Evolutionary conservation across 768 basidiomycete species (phyloP), one percentile per base, ranked within the genome.

Genomic region (Pleurotus ostreatus): DNA sequence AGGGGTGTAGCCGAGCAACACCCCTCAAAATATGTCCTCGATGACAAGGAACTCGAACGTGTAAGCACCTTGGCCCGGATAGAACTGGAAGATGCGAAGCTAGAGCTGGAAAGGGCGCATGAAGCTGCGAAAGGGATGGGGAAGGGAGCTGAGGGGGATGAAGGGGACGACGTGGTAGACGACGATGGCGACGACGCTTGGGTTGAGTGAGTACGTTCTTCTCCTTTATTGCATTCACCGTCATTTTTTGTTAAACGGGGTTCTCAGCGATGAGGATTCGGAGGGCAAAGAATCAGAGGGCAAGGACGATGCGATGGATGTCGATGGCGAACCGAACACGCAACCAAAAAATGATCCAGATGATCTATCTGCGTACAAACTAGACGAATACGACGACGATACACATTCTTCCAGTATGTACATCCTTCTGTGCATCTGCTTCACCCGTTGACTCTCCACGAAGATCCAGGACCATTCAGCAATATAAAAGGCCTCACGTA

Each of bases 401-500:
- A 81, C 59, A 13, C 68, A 68, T 61, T 55, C 70, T 20, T 61
- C 65, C 41, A 64, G 75, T 78, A 20, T 55, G 71, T 62, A 49
- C 55, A 59, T 15, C 41, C n/a, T 38, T 39, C 56, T 40, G 23
- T 54, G 23, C 45, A 37, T 26, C 49, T 52, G 20, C 34, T 23
- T 57, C 57, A 39, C 47, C 47, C 46, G 38, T 46, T 51, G 55
- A 55, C 59, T n/a, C 54, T 43, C 56, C 45, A 52, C 46, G 57
- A 60, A 39, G 37, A 74, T 44, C 67, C 73, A 59, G 89, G 94
- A 39, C 89, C 90, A 15, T 99, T 99, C 73, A 93, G 88, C 69
- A 95, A 92, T 64, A 93, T 98, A 70, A 96, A 97, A 67, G 96
- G 95, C 15, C 74, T 99, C 49, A 88, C 89, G 18, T 96, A 91